Evolutionary conservation across 2,329 filamentous ascomycete genomes (phyloP).

Genomic region (Aphanocladium album): DNA sequence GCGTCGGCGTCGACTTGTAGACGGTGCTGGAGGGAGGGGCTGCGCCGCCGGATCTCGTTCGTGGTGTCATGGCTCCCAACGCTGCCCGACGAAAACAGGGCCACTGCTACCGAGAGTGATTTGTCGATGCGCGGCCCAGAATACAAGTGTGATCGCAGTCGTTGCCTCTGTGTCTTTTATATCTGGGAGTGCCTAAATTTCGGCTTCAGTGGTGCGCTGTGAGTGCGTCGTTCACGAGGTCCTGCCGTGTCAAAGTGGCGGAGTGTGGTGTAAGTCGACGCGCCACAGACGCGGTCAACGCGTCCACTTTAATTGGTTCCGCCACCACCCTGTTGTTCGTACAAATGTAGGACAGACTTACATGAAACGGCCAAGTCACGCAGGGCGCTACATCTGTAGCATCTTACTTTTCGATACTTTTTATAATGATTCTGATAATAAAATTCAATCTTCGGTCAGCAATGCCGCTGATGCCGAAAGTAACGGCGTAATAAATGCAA

Average conservation of each 20-base stretch:
- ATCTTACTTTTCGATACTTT: neutral
- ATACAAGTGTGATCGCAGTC: neutral
- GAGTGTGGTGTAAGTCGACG: conserved; percentile 2
- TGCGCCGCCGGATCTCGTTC: conserved; percentile 34
- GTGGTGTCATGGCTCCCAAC: conserved; percentile 27
- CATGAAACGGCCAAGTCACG: neutral
- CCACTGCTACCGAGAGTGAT: neutral
- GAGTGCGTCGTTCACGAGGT: neutral
- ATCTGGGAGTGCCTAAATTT: too few species aligned
- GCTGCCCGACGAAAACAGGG: neutral
- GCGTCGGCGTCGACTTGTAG: conserved; percentile 33
- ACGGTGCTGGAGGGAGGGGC: conserved; percentile 30
- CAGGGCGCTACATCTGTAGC: neutral
- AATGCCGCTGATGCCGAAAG: neutral
- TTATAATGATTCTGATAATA: neutral
- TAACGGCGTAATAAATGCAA: conserved; percentile 1
- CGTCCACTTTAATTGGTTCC: conserved; percentile 10
- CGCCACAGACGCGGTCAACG: conserved; percentile 7
- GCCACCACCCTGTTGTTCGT: too few species aligned
- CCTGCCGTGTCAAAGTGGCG: neutral
- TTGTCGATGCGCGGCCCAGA: neutral
- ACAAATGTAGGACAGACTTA: neutral
- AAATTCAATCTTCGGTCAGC: neutral
- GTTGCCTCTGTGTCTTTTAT: too few species aligned
- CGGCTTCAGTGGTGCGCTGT: neutral